Percentiles rank a stretch among this genome's conserved stretches.
Evolutionary conservation across 1,284 basidiomycete genomes (phyloP).

Genomic region (Puccinia coronata): DNA sequence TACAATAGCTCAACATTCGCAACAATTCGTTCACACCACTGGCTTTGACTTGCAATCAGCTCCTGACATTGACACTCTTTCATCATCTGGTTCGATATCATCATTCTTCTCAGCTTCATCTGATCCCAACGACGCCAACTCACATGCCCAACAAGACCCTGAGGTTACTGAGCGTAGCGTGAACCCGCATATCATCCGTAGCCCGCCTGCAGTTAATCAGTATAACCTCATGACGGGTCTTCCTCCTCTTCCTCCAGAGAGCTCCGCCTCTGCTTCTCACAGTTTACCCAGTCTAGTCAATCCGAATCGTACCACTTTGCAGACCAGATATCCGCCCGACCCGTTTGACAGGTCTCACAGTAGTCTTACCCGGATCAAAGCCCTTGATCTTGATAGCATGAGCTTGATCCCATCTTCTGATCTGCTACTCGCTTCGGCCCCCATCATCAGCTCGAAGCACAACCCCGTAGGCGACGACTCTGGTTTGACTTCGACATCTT

Average conservation of each 20-base stretch:
- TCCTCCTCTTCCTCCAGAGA: not conserved
- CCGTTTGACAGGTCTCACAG: not conserved
- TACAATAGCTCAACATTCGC: not conserved
- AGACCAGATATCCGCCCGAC: slow-evolving; percentile 7
- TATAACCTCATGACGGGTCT: slow-evolving; percentile 4
- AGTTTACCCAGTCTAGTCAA: slow-evolving; percentile 21
- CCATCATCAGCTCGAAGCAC: not conserved
- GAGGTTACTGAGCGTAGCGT: not conserved
- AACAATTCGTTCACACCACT: slow-evolving; percentile 26
- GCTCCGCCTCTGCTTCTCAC: not conserved
- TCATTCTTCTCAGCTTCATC: slow-evolving; percentile 44
- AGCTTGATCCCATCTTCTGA: not conserved
- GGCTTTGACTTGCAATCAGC: slow-evolving; percentile 13
- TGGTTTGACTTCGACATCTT: not conserved
- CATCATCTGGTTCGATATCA: slow-evolving; percentile 41
- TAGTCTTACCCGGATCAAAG: not conserved
- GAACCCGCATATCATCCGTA: not conserved
- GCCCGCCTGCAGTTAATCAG: not conserved
- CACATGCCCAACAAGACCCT: not conserved
- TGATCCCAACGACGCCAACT: not conserved
- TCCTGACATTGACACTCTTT: slow-evolving; percentile 30
- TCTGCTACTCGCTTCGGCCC: not conserved
- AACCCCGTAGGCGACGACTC: not conserved
- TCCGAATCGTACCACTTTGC: slow-evolving; percentile 7
- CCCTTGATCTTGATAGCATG: not conserved